Evolutionary conservation across 2,329 filamentous ascomycete genomes (phyloP), one percentile per base, ranked within the genome.

Genomic region (Trichophaea hybrida): DNA sequence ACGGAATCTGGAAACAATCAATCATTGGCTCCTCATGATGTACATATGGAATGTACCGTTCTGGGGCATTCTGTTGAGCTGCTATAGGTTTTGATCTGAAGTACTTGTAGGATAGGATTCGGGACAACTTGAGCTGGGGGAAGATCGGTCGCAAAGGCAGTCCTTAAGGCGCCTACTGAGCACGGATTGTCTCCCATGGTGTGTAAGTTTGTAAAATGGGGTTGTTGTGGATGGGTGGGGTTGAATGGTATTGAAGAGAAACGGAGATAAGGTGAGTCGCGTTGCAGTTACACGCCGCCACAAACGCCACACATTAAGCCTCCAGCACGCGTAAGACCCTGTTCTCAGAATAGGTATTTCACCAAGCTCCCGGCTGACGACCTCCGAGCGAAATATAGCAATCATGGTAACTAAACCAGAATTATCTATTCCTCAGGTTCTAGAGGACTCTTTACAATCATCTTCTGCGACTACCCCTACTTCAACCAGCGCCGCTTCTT

Each of bases 71-170:
- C 4, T 80, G 77, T 67, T 84, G 79, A 15, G 82, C 78, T 49
- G 82, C 81, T 72, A 97, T 84, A 35, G 85, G 81, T 75, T 94
- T n/a, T 96, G 73, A 97, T 84, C 73, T 96, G 90, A 51, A 97
- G 85, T 71, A 89, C 94, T 76, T 98, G 91, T 69, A 96, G 76
- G 64, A 96, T 77, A 38, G 90, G 90, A 35, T 67, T 63, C 12
- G 57, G 61, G 43, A 57, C 55, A 40, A 58, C 62, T 31, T 61
- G 59, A 6, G 59, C 61, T 59, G 61, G 54, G 4, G 63, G 63
- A 24, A 60, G 44, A 35, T 58, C 32, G n/a, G 59, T 37, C 50
- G 58, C 57, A 57, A 61, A 65, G 13, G 60, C 61, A 10, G 48
- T 57, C 55, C 61, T 63, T 15, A 64, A 17, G 37, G 61, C 61